These are phyloP conservation scores for Auxenochlorella protothecoides DNA, from an alignment of 139 green algal species.

Conservation along the genomic window DNA sequence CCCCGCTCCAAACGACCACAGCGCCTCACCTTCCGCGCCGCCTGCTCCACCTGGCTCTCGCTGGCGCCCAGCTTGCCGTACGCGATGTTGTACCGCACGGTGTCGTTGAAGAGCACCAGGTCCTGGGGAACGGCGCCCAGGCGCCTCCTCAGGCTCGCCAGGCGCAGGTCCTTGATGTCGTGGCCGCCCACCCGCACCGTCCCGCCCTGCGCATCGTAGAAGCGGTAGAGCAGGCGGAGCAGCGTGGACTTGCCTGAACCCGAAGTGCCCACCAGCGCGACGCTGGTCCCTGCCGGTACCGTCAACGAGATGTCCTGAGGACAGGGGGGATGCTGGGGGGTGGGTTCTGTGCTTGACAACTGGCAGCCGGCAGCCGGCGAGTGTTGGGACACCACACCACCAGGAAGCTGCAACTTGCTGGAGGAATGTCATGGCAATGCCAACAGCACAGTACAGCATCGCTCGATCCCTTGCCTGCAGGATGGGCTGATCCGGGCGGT, in stretches of 20 bases:
- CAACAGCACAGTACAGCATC: background rate
- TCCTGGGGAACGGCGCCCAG: conserved; percentile 66
- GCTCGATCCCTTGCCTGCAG: conserved; percentile 19
- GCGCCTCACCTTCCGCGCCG: conserved; percentile 11
- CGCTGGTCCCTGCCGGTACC: conserved; percentile 70
- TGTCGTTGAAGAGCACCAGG: conserved; percentile 95
- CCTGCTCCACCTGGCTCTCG: conserved; percentile 35
- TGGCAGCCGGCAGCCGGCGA: background rate
- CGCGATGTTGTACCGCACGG: conserved; percentile 82
- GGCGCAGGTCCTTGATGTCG: conserved; percentile 43
- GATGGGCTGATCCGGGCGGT: conserved; percentile 49
- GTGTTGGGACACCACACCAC: background rate
- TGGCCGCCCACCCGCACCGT: conserved; percentile 48
- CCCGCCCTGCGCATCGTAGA: conserved; percentile 72
- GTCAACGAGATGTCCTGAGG: conserved; percentile 42
- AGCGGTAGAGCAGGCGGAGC: conserved; percentile 66
- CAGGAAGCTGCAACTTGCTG: no score
- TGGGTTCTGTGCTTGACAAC: background rate
- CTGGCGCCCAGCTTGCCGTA: conserved; percentile 62
- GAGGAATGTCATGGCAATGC: background rate
- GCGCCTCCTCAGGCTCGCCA: conserved; percentile 37
- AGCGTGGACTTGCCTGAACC: conserved; percentile 78
- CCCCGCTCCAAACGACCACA: background rate
- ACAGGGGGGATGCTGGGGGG: background rate
- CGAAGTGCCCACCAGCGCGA: conserved; percentile 79